These are phyloP conservation scores for Podospora pseudocomata DNA, from an alignment of 495 filamentous ascomycete species.

Conservation along the genomic window DNA sequence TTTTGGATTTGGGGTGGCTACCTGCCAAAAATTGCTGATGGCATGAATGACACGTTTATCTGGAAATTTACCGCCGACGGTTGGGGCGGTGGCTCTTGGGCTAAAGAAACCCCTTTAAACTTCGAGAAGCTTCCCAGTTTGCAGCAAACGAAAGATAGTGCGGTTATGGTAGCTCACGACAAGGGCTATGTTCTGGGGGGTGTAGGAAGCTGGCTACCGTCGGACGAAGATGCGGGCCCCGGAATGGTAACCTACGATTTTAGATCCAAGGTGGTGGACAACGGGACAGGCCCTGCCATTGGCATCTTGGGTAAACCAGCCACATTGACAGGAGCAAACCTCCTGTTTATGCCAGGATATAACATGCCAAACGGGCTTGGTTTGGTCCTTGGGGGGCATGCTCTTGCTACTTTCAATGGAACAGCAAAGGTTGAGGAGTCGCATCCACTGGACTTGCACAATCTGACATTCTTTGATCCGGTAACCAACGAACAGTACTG, in stretches of 20 bases:
- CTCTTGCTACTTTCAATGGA: not conserved
- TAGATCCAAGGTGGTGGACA: not conserved
- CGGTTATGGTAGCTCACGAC: not conserved
- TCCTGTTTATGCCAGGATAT: not conserved
- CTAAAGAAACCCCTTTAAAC: not conserved
- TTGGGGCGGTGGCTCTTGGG: not conserved
- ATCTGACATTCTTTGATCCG: slow-evolving; percentile 8
- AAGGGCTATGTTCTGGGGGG: not conserved
- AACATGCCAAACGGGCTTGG: not conserved
- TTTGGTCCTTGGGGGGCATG: not conserved
- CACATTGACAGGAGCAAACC: too few species aligned
- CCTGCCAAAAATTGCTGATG: not conserved
- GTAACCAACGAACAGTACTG: slow-evolving; percentile 5
- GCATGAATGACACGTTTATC: not conserved
- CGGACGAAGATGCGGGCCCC: not conserved
- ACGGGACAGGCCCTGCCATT: not conserved
- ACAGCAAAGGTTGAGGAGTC: not conserved
- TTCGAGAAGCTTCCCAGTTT: not conserved
- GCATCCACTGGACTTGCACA: not conserved
- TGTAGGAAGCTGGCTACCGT: not conserved
- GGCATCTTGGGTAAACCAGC: too few species aligned
- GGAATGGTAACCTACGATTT: not conserved
- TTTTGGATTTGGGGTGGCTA: slow-evolving; percentile 4
- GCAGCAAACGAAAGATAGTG: not conserved
- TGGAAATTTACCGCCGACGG: slow-evolving; percentile 5